phyloP scores from a whole-genome alignment of 2,329 filamentous ascomycete genomes.

The Alternaria sp. region DNA sequence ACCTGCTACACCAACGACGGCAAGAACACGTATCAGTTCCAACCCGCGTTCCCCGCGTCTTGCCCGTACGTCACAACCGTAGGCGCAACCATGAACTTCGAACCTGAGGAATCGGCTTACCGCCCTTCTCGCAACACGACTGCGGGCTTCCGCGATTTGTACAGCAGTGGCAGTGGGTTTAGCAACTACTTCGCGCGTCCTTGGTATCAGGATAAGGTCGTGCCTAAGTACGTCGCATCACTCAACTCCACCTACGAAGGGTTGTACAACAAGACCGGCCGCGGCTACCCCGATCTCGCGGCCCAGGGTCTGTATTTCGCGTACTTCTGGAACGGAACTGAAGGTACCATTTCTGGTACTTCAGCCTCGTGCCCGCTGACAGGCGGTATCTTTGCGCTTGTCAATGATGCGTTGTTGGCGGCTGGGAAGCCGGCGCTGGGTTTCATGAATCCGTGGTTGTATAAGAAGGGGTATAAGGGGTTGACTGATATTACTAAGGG shows the following conservation, averaged over 20 bases:
- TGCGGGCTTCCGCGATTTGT: constrained; percentile 54
- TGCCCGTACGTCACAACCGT: constrained; percentile 74
- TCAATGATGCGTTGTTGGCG: constrained; percentile 66
- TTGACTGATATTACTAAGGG: constrained; percentile 57
- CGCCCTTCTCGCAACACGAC: constrained; percentile 31
- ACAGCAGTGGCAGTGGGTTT: constrained; percentile 61
- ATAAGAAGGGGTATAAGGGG: constrained; percentile 55
- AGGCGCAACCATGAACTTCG: constrained; percentile 63
- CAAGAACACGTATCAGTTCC: constrained; percentile 60
- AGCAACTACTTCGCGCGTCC: constrained; percentile 57
- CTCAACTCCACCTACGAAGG: constrained; percentile 36
- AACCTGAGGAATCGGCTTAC: constrained; percentile 61
- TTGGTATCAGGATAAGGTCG: constrained; percentile 54
- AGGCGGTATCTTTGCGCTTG: constrained; percentile 63
- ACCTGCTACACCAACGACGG: constrained; percentile 67
- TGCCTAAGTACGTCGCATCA: constrained; percentile 49
- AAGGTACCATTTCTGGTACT: constrained; percentile 56
- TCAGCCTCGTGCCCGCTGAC: constrained; percentile 65
- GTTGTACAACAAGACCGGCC: constrained; percentile 61
- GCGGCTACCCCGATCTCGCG: constrained; percentile 68
- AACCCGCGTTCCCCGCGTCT: constrained; percentile 68
- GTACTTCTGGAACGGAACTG: constrained; percentile 51
- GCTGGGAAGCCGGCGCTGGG: constrained; percentile 59
- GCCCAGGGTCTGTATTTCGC: constrained; percentile 62
- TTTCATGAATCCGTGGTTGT: constrained; percentile 68